Evolutionary conservation across 495 filamentous ascomycete genomes (phyloP).

Genomic region (Margaritispora aquatica): DNA sequence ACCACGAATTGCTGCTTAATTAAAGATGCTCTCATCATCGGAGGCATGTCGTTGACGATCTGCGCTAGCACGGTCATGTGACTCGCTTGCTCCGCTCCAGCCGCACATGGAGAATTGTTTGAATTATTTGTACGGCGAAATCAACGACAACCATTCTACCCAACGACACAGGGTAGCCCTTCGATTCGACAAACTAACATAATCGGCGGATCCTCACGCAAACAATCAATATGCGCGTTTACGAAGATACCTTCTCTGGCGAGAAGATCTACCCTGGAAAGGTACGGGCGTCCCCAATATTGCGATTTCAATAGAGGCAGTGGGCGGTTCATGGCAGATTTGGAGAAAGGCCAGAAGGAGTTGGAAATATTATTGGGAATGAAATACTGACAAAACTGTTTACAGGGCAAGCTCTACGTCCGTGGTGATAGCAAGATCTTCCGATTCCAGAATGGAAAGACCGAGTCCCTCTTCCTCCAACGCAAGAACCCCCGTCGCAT

Average conservation of each 20-base stretch:
- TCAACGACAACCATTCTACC: constrained; percentile 20
- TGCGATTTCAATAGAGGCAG: constrained; percentile 8
- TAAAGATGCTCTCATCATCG: neutral
- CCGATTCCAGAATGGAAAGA: constrained; percentile 99
- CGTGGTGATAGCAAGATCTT: constrained; percentile 99
- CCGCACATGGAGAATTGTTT: neutral
- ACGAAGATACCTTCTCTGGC: constrained; percentile 97
- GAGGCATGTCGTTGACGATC: neutral
- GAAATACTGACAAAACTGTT: constrained; percentile 25
- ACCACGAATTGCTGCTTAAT: too few relatives aligned
- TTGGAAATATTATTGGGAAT: neutral
- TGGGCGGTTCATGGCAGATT: neutral
- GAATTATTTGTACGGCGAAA: neutral
- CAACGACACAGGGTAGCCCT: constrained; percentile 17
- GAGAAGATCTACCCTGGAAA: constrained; percentile 99
- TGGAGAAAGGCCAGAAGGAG: neutral
- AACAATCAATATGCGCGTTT: constrained; percentile 35
- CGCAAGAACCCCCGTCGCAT: constrained; percentile 99
- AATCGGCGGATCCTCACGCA: constrained; percentile 24
- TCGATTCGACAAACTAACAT: constrained; percentile 17
- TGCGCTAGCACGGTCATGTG: neutral
- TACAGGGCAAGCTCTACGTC: constrained; percentile 95
- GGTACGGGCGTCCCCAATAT: constrained; percentile 51
- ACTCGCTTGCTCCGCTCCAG: neutral
- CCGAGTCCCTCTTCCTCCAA: constrained; percentile 98